These are phyloP conservation scores for Malania oleifera DNA, from an alignment of 164 flowering plant genomes.

Conservation along the genomic window DNA sequence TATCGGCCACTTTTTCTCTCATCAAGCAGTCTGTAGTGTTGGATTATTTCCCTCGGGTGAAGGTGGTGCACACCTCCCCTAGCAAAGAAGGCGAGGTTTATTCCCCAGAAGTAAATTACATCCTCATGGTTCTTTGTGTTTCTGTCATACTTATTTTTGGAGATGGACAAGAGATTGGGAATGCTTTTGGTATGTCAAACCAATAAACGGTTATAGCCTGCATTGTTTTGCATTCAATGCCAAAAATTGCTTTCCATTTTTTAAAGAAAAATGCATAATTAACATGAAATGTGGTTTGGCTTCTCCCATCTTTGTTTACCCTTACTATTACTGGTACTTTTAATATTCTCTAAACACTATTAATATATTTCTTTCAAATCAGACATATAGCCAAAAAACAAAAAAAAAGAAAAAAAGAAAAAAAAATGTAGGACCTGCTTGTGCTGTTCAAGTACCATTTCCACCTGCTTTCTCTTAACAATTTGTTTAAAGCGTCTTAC, in stretches of 20 bases:
- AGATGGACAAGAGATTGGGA: slow-evolving; percentile 75
- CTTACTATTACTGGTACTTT: no score
- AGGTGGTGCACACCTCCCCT: slow-evolving; percentile 75
- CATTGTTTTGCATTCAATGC: not conserved
- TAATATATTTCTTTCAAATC: no score
- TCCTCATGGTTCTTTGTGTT: slow-evolving; percentile 78
- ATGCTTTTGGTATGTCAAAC: slow-evolving; percentile 71
- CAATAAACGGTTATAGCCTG: not conserved
- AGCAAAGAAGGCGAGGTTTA: slow-evolving; percentile 79
- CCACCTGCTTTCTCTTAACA: not conserved
- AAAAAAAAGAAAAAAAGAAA: no score
- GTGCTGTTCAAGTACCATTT: not conserved
- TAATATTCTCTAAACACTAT: no score
- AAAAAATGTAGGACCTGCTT: no score
- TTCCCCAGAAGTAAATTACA: slow-evolving; percentile 81
- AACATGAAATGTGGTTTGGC: no score
- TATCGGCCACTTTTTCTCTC: slow-evolving; percentile 88
- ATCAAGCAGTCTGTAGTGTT: slow-evolving; percentile 83
- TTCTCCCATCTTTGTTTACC: no score
- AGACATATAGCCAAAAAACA: no score
- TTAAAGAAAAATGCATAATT: no score
- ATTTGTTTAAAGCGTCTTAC: not conserved
- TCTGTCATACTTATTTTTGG: slow-evolving; percentile 70
- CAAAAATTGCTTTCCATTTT: not conserved
- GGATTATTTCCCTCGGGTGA: slow-evolving; percentile 82